Percentiles rank a stretch among this genome's conserved stretches.
Evolutionary conservation across 2,329 filamentous ascomycete species (phyloP).

Genomic region (Pseudofabraea citricarpa): DNA sequence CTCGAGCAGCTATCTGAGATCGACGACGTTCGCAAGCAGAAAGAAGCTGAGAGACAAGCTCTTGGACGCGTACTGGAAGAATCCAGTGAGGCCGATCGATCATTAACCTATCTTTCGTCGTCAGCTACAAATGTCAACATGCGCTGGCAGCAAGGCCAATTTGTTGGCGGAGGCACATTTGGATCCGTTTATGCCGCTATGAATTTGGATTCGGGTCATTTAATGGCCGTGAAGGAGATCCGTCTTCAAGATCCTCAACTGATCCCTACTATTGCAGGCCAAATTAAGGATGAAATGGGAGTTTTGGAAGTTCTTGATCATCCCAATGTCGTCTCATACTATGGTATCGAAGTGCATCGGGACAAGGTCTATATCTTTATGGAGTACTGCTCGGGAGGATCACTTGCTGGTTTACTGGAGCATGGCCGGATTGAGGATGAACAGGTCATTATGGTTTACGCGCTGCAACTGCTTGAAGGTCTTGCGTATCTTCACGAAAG

Average conservation of each 20-base stretch:
- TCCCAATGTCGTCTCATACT: conserved; percentile 96
- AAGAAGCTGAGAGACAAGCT: conserved; percentile 79
- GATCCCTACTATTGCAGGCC: conserved; percentile 87
- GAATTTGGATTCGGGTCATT: conserved; percentile 89
- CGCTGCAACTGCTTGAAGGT: conserved; percentile 88
- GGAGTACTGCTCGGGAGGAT: conserved; percentile 97
- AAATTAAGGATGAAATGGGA: conserved; percentile 96
- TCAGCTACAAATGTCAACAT: conserved; percentile 93
- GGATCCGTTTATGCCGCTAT: conserved; percentile 96
- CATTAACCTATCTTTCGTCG: conserved; percentile 87
- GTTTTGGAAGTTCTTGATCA: conserved; percentile 94
- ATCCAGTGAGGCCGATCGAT: conserved; percentile 92
- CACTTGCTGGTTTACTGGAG: conserved; percentile 81
- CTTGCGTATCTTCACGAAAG: conserved; percentile 90
- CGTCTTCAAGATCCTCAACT: conserved; percentile 93
- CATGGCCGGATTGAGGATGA: conserved; percentile 98
- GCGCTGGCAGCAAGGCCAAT: conserved; percentile 98
- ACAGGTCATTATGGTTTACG: conserved; percentile 95
- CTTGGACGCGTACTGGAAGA: conserved; percentile 89
- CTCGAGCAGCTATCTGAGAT: conserved; percentile 68
- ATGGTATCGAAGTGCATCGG: conserved; percentile 94
- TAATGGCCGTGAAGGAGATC: conserved; percentile 99
- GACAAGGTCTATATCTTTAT: conserved; percentile 99
- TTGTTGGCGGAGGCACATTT: conserved; percentile 94
- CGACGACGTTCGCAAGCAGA: conserved; percentile 72